Percentiles rank a stretch among this genome's conserved stretches.
Conservation (phyloP, 2,329 filamentous ascomycete genomes). For the Scedosporium boydii region DNA sequence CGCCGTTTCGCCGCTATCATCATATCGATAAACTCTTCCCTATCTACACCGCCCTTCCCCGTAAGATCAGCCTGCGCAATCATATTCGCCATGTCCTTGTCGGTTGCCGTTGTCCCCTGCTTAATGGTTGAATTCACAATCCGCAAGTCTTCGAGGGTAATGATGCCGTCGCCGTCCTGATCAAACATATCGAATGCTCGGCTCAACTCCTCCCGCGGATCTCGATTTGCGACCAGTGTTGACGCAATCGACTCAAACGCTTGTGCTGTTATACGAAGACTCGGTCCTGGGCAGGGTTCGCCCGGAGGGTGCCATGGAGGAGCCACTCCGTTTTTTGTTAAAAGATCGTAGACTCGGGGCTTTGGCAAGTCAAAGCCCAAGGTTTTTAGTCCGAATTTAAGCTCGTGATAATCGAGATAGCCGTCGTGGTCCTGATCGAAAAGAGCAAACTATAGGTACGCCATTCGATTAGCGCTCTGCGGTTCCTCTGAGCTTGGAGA, state of each 20-base stretch:
- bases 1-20: conserved; percentile 24
- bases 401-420: conserved; percentile 94
- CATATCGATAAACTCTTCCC: conserved; percentile 61
- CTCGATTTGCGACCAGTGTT: conserved; percentile 67
- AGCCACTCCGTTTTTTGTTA: conserved; percentile 71
- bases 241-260: conserved; percentile 71
- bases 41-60: conserved; percentile 70
- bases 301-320: conserved; percentile 46
- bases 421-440: conserved; percentile 36
- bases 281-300: conserved; percentile 48
- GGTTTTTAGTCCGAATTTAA: conserved; percentile 91
- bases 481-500: background rate
- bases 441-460: conserved; percentile 9
- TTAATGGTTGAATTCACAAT: conserved; percentile 84
- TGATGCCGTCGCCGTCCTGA: conserved; percentile 80
- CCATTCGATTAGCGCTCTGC: background rate
- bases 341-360: conserved; percentile 68
- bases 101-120: conserved; percentile 68
- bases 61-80: conserved; percentile 97
- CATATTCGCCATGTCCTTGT: conserved; percentile 90
- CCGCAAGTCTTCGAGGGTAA: conserved; percentile 79
- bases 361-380: conserved; percentile 90
- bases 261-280: conserved; percentile 62
- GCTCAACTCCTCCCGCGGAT: conserved; percentile 84
- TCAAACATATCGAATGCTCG: conserved; percentile 92